Evolutionary conservation across 495 filamentous ascomycete genomes (phyloP), one percentile per base, ranked within the genome.

Genomic region (Annulohypoxylon maeteangense): DNA sequence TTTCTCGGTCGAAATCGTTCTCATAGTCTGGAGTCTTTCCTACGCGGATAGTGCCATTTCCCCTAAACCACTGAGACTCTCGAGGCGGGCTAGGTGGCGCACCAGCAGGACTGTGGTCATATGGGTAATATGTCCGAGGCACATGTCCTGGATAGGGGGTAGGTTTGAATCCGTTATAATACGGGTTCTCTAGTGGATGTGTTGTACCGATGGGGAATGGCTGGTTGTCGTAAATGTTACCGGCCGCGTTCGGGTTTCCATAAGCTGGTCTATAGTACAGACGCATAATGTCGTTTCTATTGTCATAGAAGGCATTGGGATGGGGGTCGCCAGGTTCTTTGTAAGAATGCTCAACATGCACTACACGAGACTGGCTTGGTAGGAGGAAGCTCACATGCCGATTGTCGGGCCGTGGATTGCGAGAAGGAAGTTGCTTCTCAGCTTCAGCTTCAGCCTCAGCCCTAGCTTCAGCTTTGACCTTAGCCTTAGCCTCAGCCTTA

Each of bases 241-340:
- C 12, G 73, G n/a, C n/a, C n/a, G n/a, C n/a, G n/a, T n/a, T 72
- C 22, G 79, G 78, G 68, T 82, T 84, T 48, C 84, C 85, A 62
- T 82, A 86, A 23, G 75, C 57, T 0, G 79, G 80, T 0, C 84
- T 84, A 62, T 87, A 83, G 56, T 85, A 87, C 47, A 86, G 81
- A 2, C 82, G 81, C 58, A 81, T 78, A 18, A 81, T 50, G 10
- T 79, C 78, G 29, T 73, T 76, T 11, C 75, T 68, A 22, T 71
- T 60, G 64, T 86, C 83, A 54, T 81, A 80, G 74, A 84, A 87
- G 22, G 85, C 81, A 66, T 87, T 87, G 18, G 85, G 85, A 0
- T 76, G 78, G 18, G 83, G 81, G 62, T 85, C 83, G 0, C 73
- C 54, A n/a, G 74, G 61, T 23, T 77, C 74, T 38, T 85, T 80